A percentile compares a stretch with the other conserved stretches of the same genome.
phyloP scores from a whole-genome alignment of 2,329 filamentous ascomycete genomes.

The Talaromyces sp. region DNA sequence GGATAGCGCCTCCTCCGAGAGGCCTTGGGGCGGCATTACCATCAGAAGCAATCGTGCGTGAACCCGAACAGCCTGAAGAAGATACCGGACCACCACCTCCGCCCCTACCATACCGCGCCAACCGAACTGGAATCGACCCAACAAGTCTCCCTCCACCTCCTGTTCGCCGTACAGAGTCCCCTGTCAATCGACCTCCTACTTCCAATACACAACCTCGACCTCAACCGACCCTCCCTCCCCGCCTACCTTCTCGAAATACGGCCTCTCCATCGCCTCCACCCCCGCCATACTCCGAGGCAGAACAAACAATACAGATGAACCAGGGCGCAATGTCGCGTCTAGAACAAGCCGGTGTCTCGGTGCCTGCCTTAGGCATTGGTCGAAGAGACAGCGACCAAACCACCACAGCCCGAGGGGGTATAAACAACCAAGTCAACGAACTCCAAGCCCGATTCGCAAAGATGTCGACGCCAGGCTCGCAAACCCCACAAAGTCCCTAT shows the following conservation, averaged over 20 bases:
- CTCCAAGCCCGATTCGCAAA: constrained; percentile 66
- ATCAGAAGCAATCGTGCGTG: constrained; percentile 34
- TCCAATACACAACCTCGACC: constrained; percentile 47
- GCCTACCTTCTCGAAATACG: constrained; percentile 67
- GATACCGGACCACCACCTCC: constrained; percentile 46
- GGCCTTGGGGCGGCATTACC: constrained; percentile 45
- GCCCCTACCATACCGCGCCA: constrained; percentile 63
- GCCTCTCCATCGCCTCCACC: constrained; percentile 47
- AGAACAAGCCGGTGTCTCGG: constrained; percentile 70
- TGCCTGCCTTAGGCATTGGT: constrained; percentile 74
- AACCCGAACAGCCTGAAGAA: constrained; percentile 29
- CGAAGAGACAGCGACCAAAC: constrained; percentile 27
- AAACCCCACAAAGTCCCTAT: constrained; percentile 24
- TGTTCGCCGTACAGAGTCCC: constrained; percentile 42
- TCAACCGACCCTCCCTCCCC: constrained; percentile 55
- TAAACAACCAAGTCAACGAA: constrained; percentile 55
- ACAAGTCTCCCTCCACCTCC: constrained; percentile 70
- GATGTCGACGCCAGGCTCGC: constrained; percentile 43
- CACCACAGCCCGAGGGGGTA: constrained; percentile 29
- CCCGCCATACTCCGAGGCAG: constrained; percentile 47
- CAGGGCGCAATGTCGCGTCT: constrained; percentile 64
- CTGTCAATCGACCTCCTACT: constrained; percentile 26
- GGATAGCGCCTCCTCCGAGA: constrained; percentile 32
- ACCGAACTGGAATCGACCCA: constrained; percentile 70
- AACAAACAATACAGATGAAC: constrained; percentile 45